Conservation (phyloP, 805 yeast species). For the Novakomyces olei region DNA sequence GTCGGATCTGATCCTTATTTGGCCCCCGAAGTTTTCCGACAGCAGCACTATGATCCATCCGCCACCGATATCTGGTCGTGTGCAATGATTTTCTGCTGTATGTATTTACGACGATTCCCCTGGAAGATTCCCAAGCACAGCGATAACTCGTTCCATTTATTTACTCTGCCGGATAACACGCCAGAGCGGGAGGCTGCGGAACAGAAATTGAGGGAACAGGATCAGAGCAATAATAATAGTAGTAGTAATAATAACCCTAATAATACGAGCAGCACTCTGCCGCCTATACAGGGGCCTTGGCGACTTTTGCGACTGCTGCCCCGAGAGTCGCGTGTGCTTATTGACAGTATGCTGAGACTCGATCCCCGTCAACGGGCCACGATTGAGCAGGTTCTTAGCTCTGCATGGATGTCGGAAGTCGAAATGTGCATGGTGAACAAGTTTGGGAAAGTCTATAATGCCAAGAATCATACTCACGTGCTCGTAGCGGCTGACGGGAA, state of each 20-base stretch:
- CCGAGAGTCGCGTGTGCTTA: constrained; percentile 33
- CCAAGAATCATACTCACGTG: constrained; percentile 16
- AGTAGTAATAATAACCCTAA: constrained; percentile 8
- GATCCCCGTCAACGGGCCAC: constrained; percentile 35
- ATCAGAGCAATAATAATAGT: constrained; percentile 10
- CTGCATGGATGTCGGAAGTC: constrained; percentile 37
- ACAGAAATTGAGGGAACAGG: background rate
- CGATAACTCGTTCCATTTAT: constrained; percentile 56
- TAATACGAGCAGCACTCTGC: constrained; percentile 12
- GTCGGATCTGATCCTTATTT: constrained; percentile 93
- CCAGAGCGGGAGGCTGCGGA: background rate
- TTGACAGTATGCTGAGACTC: constrained; percentile 42
- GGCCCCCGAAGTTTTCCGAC: constrained; percentile 68
- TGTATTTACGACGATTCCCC: constrained; percentile 70
- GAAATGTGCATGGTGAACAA: constrained; percentile 25
- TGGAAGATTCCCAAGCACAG: constrained; percentile 77
- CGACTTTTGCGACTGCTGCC: constrained; percentile 55
- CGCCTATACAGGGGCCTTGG: constrained; percentile 42
- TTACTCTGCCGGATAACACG: constrained; percentile 11
- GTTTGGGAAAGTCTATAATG: constrained; percentile 8
- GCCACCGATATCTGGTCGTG: constrained; percentile 83
- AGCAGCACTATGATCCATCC: constrained; percentile 52
- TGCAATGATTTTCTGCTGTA: constrained; percentile 80
- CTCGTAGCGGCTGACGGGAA: constrained; percentile 15
- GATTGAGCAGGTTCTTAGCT: constrained; percentile 32